Percentiles rank a stretch among this genome's conserved stretches.
Evolutionary conservation across 2,329 filamentous ascomycete genomes (phyloP).

Genomic region (Venturia aucupariae): DNA sequence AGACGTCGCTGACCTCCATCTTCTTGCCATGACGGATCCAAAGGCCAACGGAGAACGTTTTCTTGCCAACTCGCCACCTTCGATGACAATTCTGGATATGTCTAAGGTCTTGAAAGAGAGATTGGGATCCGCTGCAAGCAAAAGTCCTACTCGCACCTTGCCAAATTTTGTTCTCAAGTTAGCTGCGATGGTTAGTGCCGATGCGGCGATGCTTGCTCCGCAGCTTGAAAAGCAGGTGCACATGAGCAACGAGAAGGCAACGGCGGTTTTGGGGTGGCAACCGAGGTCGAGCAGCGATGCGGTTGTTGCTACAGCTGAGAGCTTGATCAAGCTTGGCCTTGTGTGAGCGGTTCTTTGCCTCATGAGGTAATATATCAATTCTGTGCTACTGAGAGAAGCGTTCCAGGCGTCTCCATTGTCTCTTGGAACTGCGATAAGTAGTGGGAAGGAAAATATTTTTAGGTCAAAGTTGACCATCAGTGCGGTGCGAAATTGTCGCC

Average conservation of each 20-base stretch:
- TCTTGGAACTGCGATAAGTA: no score
- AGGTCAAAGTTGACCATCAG: no score
- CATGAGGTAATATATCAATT: neutral
- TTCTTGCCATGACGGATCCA: slow-evolving; percentile 47
- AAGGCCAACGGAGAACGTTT: slow-evolving; percentile 54
- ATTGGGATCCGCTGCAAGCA: slow-evolving; percentile 13
- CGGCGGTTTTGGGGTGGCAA: slow-evolving; percentile 19
- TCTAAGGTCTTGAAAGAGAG: slow-evolving; percentile 17
- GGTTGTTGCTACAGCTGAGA: slow-evolving; percentile 19
- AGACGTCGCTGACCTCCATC: slow-evolving; percentile 53
- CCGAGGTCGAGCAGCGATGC: slow-evolving; percentile 20
- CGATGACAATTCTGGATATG: slow-evolving; percentile 19
- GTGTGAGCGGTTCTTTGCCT: slow-evolving; percentile 7
- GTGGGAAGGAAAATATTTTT: no score
- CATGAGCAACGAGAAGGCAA: slow-evolving; percentile 22
- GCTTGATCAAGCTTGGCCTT: slow-evolving; percentile 19
- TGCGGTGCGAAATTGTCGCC: no score
- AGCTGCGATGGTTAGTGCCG: slow-evolving; percentile 18
- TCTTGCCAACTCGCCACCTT: slow-evolving; percentile 39
- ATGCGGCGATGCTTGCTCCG: slow-evolving; percentile 18
- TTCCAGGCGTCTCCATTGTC: no score
- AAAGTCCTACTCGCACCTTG: slow-evolving; percentile 17
- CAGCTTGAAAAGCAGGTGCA: slow-evolving; percentile 20
- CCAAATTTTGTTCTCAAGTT: slow-evolving; percentile 21
- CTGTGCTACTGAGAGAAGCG: neutral